Percentiles rank a stretch among this genome's conserved stretches.
phyloP scores from a whole-genome alignment of 176 grass and related monocot genomes.

The Zoysia japonica region DNA sequence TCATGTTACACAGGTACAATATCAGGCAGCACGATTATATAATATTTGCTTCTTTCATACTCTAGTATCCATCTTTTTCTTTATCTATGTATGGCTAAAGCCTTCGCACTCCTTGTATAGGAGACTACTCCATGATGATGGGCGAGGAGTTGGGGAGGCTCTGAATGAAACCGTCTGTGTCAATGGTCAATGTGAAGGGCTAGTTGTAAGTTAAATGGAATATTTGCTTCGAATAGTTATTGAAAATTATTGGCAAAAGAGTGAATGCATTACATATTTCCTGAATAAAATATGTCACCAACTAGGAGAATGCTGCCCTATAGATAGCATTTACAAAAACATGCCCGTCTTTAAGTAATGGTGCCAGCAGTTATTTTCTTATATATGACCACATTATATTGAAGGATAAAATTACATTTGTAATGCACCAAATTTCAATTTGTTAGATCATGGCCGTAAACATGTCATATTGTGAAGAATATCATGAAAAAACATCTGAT shows the following conservation, averaged over 20 bases:
- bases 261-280: conserved; percentile 8
- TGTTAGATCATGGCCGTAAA: conserved; percentile 17
- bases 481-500: conserved; percentile 8
- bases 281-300: background rate
- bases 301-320: background rate
- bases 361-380: background rate
- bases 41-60: conserved; percentile 33
- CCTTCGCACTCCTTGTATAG: conserved; percentile 43
- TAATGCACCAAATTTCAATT: background rate
- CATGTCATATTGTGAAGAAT: conserved; percentile 6
- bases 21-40: background rate
- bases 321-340: background rate
- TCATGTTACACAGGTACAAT: conserved; percentile 90
- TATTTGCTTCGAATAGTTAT: background rate
- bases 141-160: conserved; percentile 71
- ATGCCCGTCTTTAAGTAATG: background rate
- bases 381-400: background rate
- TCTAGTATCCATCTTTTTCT: background rate
- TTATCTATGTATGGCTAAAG: conserved; percentile 13
- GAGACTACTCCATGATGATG: conserved; percentile 91
- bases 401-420: background rate
- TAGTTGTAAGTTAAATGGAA: conserved; percentile 66
- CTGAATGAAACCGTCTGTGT: conserved; percentile 86
- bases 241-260: conserved; percentile 27
- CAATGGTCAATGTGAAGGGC: conserved; percentile 63